phyloP scores from a whole-genome alignment of 768 basidiomycete species.

The Pisolithus marmoratus region DNA sequence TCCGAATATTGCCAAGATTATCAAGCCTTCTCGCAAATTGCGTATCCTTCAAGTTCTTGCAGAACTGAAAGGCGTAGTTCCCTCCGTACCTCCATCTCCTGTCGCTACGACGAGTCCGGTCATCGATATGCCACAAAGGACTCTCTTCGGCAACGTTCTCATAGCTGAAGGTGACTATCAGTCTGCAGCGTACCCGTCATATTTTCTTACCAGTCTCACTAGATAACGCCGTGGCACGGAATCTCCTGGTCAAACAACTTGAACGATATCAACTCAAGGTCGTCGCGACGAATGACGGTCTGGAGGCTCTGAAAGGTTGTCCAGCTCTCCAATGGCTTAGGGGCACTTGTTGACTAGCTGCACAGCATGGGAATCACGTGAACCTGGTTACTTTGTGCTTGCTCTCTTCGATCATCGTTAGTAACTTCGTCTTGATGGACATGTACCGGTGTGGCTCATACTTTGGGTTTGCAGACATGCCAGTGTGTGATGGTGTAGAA shows the following conservation, averaged over 20 bases:
- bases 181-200: no score
- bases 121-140: constrained; percentile 48
- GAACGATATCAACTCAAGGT: constrained; percentile 57
- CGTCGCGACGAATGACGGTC: constrained; percentile 57
- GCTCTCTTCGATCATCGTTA: constrained; percentile 74
- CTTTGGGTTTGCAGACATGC: constrained; percentile 53
- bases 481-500: constrained; percentile 72
- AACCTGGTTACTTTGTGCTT: constrained; percentile 62
- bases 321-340: neutral
- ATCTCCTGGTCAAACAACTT: constrained; percentile 61
- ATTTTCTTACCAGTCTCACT: neutral
- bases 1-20: constrained; percentile 59
- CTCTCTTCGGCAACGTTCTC: constrained; percentile 60
- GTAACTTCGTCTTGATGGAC: constrained; percentile 13
- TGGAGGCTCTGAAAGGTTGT: constrained; percentile 57
- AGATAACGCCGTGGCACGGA: constrained; percentile 72
- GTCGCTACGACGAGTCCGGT: constrained; percentile 35
- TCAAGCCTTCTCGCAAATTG: constrained; percentile 61
- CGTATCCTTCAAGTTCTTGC: constrained; percentile 60
- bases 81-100: constrained; percentile 24
- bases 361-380: constrained; percentile 62
- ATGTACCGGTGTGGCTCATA: neutral
- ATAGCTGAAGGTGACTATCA: constrained; percentile 56
- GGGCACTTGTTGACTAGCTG: constrained; percentile 1
- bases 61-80: constrained; percentile 48